These are phyloP conservation scores for Fonsecaea erecta DNA, from an alignment of 2,329 filamentous ascomycete genomes.

Conservation along the genomic window DNA sequence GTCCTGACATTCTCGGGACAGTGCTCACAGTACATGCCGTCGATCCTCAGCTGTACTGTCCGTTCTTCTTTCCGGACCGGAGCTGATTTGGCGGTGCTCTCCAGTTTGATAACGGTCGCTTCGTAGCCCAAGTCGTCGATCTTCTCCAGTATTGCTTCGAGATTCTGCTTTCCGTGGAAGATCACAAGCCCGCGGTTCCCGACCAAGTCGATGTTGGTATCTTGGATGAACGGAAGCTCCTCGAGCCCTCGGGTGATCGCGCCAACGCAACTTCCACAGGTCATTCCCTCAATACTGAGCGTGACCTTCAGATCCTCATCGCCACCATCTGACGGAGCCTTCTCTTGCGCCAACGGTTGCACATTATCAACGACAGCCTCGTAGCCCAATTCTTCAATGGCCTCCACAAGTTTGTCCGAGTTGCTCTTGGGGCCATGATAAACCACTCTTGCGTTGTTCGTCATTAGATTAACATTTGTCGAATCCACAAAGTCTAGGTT, in stretches of 20 bases:
- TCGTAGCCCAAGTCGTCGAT: constrained; percentile 70
- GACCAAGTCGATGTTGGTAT: constrained; percentile 57
- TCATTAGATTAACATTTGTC: constrained; percentile 67
- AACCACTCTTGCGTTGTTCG: constrained; percentile 68
- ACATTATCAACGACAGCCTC: constrained; percentile 51
- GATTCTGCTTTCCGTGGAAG: constrained; percentile 54
- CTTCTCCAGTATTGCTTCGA: constrained; percentile 52
- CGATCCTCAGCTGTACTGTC: constrained; percentile 67
- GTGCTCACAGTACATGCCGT: constrained; percentile 76
- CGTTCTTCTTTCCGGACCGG: constrained; percentile 43
- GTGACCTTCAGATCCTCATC: constrained; percentile 46
- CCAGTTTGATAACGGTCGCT: constrained; percentile 60
- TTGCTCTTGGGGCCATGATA: constrained; percentile 57
- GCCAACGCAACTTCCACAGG: constrained; percentile 60
- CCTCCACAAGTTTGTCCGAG: constrained; percentile 52
- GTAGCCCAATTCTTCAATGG: constrained; percentile 57
- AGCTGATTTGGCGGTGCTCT: constrained; percentile 41
- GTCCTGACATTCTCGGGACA: constrained; percentile 60
- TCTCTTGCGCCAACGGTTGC: background rate
- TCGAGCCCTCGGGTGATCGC: constrained; percentile 55
- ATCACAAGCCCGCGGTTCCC: constrained; percentile 56
- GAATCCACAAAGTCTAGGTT: constrained; percentile 63
- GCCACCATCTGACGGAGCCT: constrained; percentile 11
- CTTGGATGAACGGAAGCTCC: constrained; percentile 51
- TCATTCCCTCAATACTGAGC: constrained; percentile 62